Evolutionary conservation across 139 green algal genomes (phyloP).

Genomic region (Chlamydomonas eustigma): DNA sequence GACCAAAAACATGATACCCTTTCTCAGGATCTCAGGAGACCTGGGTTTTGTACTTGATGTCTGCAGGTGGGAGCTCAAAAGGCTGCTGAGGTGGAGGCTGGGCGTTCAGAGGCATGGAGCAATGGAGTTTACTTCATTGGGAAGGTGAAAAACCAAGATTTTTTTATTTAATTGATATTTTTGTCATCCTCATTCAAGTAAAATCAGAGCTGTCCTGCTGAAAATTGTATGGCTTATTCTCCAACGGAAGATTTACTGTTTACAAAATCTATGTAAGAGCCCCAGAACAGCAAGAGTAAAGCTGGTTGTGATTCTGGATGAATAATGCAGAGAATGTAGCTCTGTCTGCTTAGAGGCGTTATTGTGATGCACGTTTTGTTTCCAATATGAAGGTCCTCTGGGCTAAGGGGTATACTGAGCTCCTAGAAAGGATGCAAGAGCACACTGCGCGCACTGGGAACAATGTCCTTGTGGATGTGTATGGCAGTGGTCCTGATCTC

Average conservation of each 20-base stretch:
- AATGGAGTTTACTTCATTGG: conserved; percentile 96
- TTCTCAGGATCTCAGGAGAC: too few species aligned
- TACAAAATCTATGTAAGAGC: not conserved
- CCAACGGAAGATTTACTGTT: too few species aligned
- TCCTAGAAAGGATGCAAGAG: conserved; percentile 78
- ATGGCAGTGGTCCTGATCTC: conserved; percentile 86
- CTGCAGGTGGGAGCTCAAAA: not conserved
- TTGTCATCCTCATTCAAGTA: too few species aligned
- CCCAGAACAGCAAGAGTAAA: not conserved
- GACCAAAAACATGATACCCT: too few species aligned
- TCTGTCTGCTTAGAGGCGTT: not conserved
- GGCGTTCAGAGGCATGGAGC: not conserved
- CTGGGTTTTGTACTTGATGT: not conserved
- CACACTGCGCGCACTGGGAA: conserved; percentile 47
- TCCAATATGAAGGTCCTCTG: conserved; percentile 61
- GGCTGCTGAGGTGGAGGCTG: conserved; percentile 4
- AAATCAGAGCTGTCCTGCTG: too few species aligned
- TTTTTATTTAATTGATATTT: not conserved
- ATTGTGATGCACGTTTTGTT: not conserved
- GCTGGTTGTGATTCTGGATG: too few species aligned
- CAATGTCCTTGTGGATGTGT: conserved; percentile 83
- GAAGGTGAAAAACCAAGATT: conserved; percentile 47
- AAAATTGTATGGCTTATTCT: too few species aligned
- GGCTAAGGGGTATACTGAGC: conserved; percentile 98
- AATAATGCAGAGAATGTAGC: too few species aligned